Percentiles rank a stretch among this genome's conserved stretches.
Evolutionary conservation across 306 rosid genomes (phyloP).

Genomic region (Lupinus albus): DNA sequence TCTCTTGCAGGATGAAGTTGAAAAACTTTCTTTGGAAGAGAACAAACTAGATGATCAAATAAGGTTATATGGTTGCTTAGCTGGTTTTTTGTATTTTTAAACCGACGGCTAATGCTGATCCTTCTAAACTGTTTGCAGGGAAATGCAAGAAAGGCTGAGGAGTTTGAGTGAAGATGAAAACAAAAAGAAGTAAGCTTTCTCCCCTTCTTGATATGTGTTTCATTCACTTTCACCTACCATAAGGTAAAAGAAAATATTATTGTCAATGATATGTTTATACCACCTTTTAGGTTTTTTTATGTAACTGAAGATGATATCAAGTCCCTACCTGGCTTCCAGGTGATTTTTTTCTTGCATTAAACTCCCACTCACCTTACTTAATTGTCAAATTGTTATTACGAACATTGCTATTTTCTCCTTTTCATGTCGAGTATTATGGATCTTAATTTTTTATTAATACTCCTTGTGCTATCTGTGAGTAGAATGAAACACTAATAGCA

Average conservation of each 20-base stretch:
- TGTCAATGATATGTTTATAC: slow-evolving; percentile 16
- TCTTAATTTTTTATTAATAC: slow-evolving; percentile 38
- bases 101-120: slow-evolving; percentile 36
- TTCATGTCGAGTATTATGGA: slow-evolving; percentile 21
- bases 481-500: slow-evolving; percentile 98
- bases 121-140: slow-evolving; percentile 59
- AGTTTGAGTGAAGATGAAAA: slow-evolving; percentile 80
- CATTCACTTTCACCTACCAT: slow-evolving; percentile 2
- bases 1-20: slow-evolving; percentile 86
- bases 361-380: slow-evolving; percentile 6
- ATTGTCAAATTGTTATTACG: not conserved
- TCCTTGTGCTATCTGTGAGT: slow-evolving; percentile 39
- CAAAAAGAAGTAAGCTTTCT: slow-evolving; percentile 66
- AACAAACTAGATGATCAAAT: slow-evolving; percentile 75
- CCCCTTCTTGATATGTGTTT: slow-evolving; percentile 29
- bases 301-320: slow-evolving; percentile 95
- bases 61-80: slow-evolving; percentile 60
- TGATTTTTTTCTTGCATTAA: slow-evolving; percentile 31
- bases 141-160: slow-evolving; percentile 85
- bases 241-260: slow-evolving; percentile 16
- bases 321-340: slow-evolving; percentile 83
- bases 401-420: slow-evolving; percentile 38
- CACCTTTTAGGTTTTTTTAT: slow-evolving; percentile 69
- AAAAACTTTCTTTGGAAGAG: slow-evolving; percentile 76
- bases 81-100: slow-evolving; percentile 24